Evolutionary conservation across 1,284 basidiomycete genomes (phyloP), one percentile per base, ranked within the genome.

Genomic region (Tylopilus sp.): DNA sequence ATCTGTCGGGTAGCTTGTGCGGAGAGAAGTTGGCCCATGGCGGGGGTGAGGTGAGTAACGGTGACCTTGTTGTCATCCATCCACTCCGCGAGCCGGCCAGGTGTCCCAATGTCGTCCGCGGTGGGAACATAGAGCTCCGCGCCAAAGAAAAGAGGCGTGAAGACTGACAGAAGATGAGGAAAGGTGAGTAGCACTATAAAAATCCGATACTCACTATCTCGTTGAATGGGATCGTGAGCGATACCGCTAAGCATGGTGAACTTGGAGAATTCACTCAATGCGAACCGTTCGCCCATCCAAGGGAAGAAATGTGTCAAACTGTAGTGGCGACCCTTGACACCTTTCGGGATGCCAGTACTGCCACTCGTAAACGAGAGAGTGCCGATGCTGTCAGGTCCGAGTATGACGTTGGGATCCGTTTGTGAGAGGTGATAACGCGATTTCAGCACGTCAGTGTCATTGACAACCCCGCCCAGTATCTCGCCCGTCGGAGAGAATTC

Each of bases 211-310:
- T 83, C 69, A 97, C 95, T 99, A 77, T 99, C 98, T 71, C 98
- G 91, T 79, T 99, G 98, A 70, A 99, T 99, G 12, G 98, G 98
- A 81, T 99, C 98, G 77, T 99, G 98, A 15, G 98, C 98, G 67
- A 99, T 99, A 51, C 98, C 98, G 74, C 95, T 97, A 33, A 99
- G 88, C 98, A 99, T 99, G 2, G 98, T 99, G 77, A 98, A 99
- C 79, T 91, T 95, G 66, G 94, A 95, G 36, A 87, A 81, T 63
- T 90, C 84, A 52, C 86, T 84, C 54, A 99, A 83, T 4, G 87
- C 91, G 79, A 99, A 99, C 24, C 91, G 85, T 77, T 96, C 83
- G 26, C 93, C 93, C 98, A 99, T 99, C 98, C 98, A 99, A 5
- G 97, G 97, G 90, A 99, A 99, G 87, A 99, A 99, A 81, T 99